Evolutionary conservation across 805 yeast species (phyloP).

Genomic region (Spathaspora boniae): DNA sequence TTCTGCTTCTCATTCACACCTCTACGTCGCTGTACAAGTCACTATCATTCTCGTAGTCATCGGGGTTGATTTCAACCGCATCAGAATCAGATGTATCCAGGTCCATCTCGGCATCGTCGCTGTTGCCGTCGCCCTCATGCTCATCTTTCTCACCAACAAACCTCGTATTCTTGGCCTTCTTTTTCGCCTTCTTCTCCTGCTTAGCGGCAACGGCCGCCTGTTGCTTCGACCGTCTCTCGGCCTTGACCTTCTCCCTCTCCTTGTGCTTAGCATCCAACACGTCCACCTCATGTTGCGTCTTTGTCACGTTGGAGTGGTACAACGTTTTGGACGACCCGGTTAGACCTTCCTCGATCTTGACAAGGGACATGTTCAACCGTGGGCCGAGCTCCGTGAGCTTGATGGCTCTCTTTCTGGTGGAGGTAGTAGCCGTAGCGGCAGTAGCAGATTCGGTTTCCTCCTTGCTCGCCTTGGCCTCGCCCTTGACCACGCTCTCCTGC

Average conservation of each 20-base stretch:
- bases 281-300: conserved; percentile 57
- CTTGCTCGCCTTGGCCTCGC: conserved; percentile 17
- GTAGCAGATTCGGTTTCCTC: conserved; percentile 14
- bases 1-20: no score
- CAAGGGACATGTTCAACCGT: conserved; percentile 66
- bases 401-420: conserved; percentile 71
- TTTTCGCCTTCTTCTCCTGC: conserved; percentile 68
- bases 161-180: conserved; percentile 71
- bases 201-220: conserved; percentile 73
- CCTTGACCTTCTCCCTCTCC: conserved; percentile 57
- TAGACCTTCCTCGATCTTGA: conserved; percentile 86
- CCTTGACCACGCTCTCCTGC: conserved; percentile 19
- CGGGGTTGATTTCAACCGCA: conserved; percentile 36
- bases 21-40: conserved; percentile 42
- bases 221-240: conserved; percentile 72
- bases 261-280: conserved; percentile 67
- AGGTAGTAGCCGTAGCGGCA: conserved; percentile 12
- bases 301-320: conserved; percentile 70
- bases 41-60: conserved; percentile 49
- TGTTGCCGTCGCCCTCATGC: conserved; percentile 31
- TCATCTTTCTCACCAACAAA: conserved; percentile 57
- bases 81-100: conserved; percentile 22
- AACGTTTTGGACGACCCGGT: conserved; percentile 84
- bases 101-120: conserved; percentile 19
- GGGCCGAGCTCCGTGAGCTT: conserved; percentile 94